Evolutionary conservation across 2,329 filamentous ascomycete genomes (phyloP), one percentile per base, ranked within the genome.

Genomic region (Plectosphaerella cucumerina): DNA sequence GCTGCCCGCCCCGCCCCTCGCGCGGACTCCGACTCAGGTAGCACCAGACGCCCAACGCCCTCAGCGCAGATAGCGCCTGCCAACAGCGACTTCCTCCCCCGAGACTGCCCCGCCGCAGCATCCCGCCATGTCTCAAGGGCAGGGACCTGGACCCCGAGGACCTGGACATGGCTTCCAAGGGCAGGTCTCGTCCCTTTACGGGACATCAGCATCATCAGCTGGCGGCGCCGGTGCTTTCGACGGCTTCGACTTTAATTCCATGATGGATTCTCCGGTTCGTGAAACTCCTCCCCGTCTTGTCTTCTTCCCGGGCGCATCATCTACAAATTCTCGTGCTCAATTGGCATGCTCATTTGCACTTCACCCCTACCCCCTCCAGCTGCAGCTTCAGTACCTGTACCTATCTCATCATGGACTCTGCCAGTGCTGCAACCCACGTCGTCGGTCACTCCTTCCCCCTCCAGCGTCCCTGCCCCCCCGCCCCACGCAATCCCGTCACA

Each of bases 191-290:
- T 37, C 15, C 3, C 6, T 12, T 42, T 18, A 43, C 37, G 47
- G 47, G 37, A 35, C 37, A 17, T 37, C 18, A 21, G n/a, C 46
- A 23, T 26, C 43, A 6, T 15, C 43, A 31, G 47, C 35, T 12
- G 21, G 21, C 14, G 20, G 31, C 17, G n/a, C 35, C 47, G 18
- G 18, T 15, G 26, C 14, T n/a, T 48, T 48, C 33, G 47, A 39
- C 18, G 45, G 35, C 15, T 47, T 47, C 45, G 45, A 47, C 33
- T 47, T 47, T 33, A 47, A 47, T n/a, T 26, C 45, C 6, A 12
- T 47, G 33, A 20, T 22, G 18, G 33, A 47, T 20, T 35, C 39
- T 12, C 17, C 45, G 10, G 45, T 47, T 9, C 17, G 45, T n/a
- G n/a, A n/a, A n/a, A n/a, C n/a, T 47, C 21, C 31, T 23, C 9